Percentiles rank a stretch among this genome's conserved stretches.
phyloP scores from a whole-genome alignment of 176 grass and related monocot species.

The Poa annua region DNA sequence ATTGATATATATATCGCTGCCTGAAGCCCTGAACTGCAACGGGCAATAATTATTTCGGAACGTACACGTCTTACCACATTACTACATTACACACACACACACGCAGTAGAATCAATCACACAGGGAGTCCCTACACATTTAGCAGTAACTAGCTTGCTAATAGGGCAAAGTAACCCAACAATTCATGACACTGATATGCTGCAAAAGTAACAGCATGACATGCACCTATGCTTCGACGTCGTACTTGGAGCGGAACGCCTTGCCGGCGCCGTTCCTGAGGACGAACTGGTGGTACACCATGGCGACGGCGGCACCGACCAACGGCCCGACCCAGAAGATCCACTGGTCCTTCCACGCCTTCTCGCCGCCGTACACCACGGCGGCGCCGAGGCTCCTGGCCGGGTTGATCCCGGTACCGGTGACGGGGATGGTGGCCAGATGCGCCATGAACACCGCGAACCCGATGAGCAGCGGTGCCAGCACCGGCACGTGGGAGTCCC shows the following conservation, averaged over 20 bases:
- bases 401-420: slow-evolving; percentile 94
- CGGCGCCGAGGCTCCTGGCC: slow-evolving; percentile 85
- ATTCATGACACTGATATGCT: no score
- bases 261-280: slow-evolving; percentile 19
- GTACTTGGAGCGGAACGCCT: background rate
- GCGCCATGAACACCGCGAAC: slow-evolving; percentile 82
- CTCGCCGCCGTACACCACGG: slow-evolving; percentile 40
- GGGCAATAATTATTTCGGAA: no score
- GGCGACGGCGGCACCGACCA: slow-evolving; percentile 36
- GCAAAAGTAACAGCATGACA: background rate
- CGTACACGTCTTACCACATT: no score
- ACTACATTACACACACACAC: no score
- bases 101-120: no score
- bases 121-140: no score
- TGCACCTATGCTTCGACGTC: background rate
- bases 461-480: slow-evolving; percentile 79
- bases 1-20: no score
- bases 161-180: no score
- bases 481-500: slow-evolving; percentile 68
- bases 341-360: slow-evolving; percentile 47
- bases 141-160: no score
- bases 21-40: no score
- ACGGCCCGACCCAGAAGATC: slow-evolving; percentile 50
- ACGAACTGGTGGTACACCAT: slow-evolving; percentile 46
- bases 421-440: slow-evolving; percentile 87